phyloP scores from a whole-genome alignment of 2,329 filamentous ascomycete species.

The Aphanoascus verrucosus region DNA sequence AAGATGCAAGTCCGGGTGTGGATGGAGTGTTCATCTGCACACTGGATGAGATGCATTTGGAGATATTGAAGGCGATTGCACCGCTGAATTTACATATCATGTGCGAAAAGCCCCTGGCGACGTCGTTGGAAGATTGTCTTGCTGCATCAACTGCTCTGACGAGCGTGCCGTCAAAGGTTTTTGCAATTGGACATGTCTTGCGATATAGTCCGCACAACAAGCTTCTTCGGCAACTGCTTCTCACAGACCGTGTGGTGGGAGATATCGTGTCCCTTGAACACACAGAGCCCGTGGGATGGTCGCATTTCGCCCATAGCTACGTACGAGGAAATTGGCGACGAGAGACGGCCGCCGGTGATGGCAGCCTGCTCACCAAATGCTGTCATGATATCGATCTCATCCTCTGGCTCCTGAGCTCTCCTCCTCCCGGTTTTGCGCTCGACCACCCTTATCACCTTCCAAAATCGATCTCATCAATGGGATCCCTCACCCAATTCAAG shows the following conservation, averaged over 20 bases:
- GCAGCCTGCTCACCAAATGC: slow-evolving; percentile 79
- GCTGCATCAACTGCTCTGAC: slow-evolving; percentile 46
- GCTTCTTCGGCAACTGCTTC: slow-evolving; percentile 64
- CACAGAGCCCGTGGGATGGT: slow-evolving; percentile 90
- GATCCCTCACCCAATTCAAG: slow-evolving; percentile 67
- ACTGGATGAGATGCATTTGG: slow-evolving; percentile 76
- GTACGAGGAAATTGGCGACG: slow-evolving; percentile 91
- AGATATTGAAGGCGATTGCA: slow-evolving; percentile 65
- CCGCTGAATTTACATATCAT: slow-evolving; percentile 66
- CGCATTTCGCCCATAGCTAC: slow-evolving; percentile 87
- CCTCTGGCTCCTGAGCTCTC: slow-evolving; percentile 79
- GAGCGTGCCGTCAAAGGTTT: slow-evolving; percentile 43
- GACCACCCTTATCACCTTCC: slow-evolving; percentile 57
- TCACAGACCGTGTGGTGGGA: slow-evolving; percentile 65
- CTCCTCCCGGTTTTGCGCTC: slow-evolving; percentile 38
- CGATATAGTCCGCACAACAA: slow-evolving; percentile 90
- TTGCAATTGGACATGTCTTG: slow-evolving; percentile 88
- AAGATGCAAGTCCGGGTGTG: slow-evolving; percentile 37
- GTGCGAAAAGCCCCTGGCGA: slow-evolving; percentile 89
- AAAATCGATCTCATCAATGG: slow-evolving; percentile 61
- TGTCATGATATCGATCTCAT: slow-evolving; percentile 93
- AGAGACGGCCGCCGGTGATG: slow-evolving; percentile 59
- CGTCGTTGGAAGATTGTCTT: slow-evolving; percentile 66
- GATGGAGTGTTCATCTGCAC: slow-evolving; percentile 64
- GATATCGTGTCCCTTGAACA: slow-evolving; percentile 80